Conservation (phyloP, 2,329 filamentous ascomycete species). For the Huntiella decipiens region DNA sequence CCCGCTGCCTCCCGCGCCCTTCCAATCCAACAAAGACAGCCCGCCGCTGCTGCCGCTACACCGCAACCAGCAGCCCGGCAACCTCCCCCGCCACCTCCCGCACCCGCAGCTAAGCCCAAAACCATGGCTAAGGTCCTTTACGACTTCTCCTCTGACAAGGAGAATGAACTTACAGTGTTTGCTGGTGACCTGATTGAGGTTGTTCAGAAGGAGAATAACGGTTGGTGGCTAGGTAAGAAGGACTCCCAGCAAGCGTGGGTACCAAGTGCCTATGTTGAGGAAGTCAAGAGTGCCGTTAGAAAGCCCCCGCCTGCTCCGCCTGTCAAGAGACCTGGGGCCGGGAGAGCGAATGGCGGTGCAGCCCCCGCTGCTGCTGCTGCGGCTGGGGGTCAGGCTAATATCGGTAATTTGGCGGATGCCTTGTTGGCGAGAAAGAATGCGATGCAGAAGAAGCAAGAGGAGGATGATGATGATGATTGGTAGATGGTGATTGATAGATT, state of each 20-base stretch:
- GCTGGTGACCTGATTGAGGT: constrained; percentile 73
- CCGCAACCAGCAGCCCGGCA: constrained; percentile 12
- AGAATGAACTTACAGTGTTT: constrained; percentile 66
- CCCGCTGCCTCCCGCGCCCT: constrained; percentile 10
- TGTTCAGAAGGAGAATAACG: constrained; percentile 87
- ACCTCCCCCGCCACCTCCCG: constrained; percentile 48
- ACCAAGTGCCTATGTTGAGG: constrained; percentile 83
- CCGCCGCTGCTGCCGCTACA: constrained; percentile 13
- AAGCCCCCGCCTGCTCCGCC: constrained; percentile 60
- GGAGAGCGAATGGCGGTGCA: constrained; percentile 51
- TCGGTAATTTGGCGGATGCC: constrained; percentile 61
- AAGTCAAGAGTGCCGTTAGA: constrained; percentile 36
- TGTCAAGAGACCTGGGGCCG: constrained; percentile 56
- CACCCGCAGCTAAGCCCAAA: constrained; percentile 38
- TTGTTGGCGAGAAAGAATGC: constrained; percentile 56
- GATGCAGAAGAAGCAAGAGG: constrained; percentile 50
- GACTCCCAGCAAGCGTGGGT: constrained; percentile 66
- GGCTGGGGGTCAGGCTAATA: constrained; percentile 40
- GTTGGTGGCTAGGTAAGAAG: constrained; percentile 90
- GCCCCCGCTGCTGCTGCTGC: constrained; percentile 44
- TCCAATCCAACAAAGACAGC: constrained; percentile 6
- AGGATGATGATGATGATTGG: constrained; percentile 58
- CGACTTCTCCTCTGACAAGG: constrained; percentile 68
- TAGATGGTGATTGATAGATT: constrained; percentile 17
- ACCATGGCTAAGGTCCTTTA: constrained; percentile 80